Evolutionary conservation across 306 rosid species (phyloP).

Genomic region (Bauhinia variegata): DNA sequence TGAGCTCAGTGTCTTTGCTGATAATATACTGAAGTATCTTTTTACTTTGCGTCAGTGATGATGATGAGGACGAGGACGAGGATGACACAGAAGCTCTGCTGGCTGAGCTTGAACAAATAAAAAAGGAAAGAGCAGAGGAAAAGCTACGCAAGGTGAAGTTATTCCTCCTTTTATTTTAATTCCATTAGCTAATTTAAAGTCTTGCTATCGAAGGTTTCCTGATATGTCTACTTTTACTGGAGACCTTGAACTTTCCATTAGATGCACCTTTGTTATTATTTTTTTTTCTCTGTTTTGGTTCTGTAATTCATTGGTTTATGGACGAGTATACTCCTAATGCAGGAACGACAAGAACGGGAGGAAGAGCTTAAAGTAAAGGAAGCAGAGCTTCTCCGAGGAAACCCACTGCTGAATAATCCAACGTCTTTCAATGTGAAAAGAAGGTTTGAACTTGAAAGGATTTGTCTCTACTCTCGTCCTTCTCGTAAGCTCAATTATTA

Average conservation of each 20-base stretch:
- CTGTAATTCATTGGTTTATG: too few relatives aligned
- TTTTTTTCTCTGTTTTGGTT: too few relatives aligned
- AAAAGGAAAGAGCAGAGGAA: constrained; percentile 69
- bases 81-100: constrained; percentile 60
- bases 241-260: too few relatives aligned
- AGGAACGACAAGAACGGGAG: constrained; percentile 57
- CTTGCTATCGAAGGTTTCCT: background rate
- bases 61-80: constrained; percentile 47
- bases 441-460: constrained; percentile 43
- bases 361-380: constrained; percentile 71
- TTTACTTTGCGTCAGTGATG: constrained; percentile 40
- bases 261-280: too few relatives aligned
- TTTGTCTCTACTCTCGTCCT: background rate
- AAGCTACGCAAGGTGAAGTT: constrained; percentile 57
- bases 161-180: background rate
- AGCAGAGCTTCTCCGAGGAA: constrained; percentile 63
- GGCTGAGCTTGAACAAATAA: constrained; percentile 75
- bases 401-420: constrained; percentile 60
- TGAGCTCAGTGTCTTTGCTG: too few relatives aligned
- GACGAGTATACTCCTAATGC: too few relatives aligned
- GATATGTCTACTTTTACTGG: too few relatives aligned
- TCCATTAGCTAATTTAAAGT: background rate
- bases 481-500: background rate
- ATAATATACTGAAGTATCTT: background rate
- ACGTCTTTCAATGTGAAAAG: constrained; percentile 63